Base-by-base conservation (phyloP, 805 yeast genomes). In the Lipomyces yamanashiensis region DNA sequence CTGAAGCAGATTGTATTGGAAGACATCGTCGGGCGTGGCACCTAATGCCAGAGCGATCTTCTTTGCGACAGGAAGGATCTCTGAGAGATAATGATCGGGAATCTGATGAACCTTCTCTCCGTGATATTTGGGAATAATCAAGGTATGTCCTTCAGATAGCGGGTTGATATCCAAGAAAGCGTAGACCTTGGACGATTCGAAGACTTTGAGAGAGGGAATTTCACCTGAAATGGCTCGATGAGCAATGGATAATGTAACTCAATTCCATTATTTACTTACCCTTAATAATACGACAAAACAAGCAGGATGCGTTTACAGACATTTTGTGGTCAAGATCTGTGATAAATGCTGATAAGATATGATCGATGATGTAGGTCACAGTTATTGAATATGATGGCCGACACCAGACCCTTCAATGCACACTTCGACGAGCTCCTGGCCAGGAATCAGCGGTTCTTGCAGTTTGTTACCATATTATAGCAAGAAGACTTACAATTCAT, bases 71-170 rank as follows among this genome's bases (percentile, higher is more conserved):
- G 98, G 98, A 62, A 93, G 82, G 66, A 93, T 76, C 72, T 95
- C 99, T 9, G 87, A 83, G 69, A 95, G 80, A 73, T 89, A 85
- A 69, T 93, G 98, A 75, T 93, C 98, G 2, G 98, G 97, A 54
- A 93, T 79, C 74, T 91, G 87, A 80, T 93, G 98, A 67, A 93
- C 81, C 77, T 89, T 91, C 40, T 90, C 97, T 55, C 97, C 98
- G 75, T 92, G 98, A 76, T 84, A 84, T 77, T 93, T 93, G 67
- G 99, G 98, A 48, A 62, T 62, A 34, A 57, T 41, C 23, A 55
- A 39, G n/a, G 61, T 45, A 54, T 61, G 61, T n/a, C 61, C 60
- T 44, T 61, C 64, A 7, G 61, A 43, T 28, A 55, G 55, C 13
- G 64, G 61, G 17, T 39, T 95, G 73, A 93, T 92, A 73, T 93